Conservation (phyloP, 768 basidiomycete species). For the Lentinula guzmanii region DNA sequence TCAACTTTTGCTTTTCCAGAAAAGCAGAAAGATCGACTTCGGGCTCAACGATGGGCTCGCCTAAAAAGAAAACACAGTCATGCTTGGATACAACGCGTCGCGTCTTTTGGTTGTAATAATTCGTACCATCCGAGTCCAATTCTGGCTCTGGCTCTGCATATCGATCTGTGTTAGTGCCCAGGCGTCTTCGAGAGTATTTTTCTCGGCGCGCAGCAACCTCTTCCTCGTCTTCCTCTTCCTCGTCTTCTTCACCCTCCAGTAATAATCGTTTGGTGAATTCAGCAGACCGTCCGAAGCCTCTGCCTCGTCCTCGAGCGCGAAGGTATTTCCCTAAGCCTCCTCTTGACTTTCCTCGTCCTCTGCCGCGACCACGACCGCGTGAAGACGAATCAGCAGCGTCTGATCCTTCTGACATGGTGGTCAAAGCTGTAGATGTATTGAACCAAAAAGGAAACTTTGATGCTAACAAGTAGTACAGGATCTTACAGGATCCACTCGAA, state of each 20-base stretch:
- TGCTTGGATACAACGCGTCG: neutral
- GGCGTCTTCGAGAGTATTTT: conserved; percentile 51
- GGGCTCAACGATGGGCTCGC: conserved; percentile 61
- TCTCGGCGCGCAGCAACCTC: conserved; percentile 38
- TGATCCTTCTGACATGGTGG: neutral
- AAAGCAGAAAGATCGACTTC: conserved; percentile 69
- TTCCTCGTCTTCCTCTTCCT: conserved; percentile 37
- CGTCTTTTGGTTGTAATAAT: neutral
- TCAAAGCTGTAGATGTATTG: neutral
- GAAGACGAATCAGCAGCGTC: neutral
- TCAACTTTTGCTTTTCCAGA: conserved; percentile 54
- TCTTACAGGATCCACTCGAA: too few species aligned
- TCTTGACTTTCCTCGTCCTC: conserved; percentile 3
- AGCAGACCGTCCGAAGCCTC: conserved; percentile 56
- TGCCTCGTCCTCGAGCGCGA: conserved; percentile 40
- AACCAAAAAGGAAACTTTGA: neutral
- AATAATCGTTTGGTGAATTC: conserved; percentile 57
- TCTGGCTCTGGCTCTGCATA: conserved; percentile 68
- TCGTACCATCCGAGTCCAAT: conserved; percentile 61
- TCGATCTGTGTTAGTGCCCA: conserved; percentile 69
- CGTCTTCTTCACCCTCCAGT: conserved; percentile 51
- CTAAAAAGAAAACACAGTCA: conserved; percentile 22
- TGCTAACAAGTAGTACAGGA: neutral
- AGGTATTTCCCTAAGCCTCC: conserved; percentile 2
- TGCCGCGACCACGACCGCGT: neutral